phyloP scores from a whole-genome alignment of 345 rosid genomes.

The Psidium guajava region DNA sequence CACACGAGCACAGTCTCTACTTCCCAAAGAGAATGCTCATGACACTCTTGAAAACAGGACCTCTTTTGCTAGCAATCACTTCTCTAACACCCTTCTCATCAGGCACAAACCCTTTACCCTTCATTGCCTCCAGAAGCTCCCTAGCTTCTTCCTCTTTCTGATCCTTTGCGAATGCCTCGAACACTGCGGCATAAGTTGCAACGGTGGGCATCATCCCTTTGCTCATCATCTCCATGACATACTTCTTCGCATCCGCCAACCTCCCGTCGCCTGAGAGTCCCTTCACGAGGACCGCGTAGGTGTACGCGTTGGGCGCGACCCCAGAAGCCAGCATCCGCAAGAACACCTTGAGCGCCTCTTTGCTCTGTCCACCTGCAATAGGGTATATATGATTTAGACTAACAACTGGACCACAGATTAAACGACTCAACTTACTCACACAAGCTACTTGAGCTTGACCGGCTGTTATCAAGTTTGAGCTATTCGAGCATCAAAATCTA shows the following conservation, averaged over 20 bases:
- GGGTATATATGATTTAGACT: background rate
- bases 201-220: conserved; percentile 54
- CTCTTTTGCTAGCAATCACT: conserved; percentile 28
- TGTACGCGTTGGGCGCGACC: conserved; percentile 61
- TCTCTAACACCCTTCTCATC: conserved; percentile 46
- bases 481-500: background rate
- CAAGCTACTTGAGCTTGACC: background rate
- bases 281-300: conserved; percentile 49
- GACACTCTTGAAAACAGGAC: conserved; percentile 25
- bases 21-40: conserved; percentile 39
- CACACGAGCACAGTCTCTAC: background rate
- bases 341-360: conserved; percentile 49
- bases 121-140: conserved; percentile 34
- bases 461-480: background rate
- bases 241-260: conserved; percentile 32
- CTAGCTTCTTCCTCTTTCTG: conserved; percentile 38
- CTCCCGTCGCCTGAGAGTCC: conserved; percentile 38
- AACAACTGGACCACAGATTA: background rate
- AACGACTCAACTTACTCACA: background rate
- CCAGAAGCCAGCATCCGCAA: conserved; percentile 61
- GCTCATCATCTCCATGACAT: conserved; percentile 52
- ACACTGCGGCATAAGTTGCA: conserved; percentile 31
- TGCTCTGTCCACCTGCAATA: conserved; percentile 20
- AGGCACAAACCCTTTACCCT: conserved; percentile 32
- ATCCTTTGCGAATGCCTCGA: conserved; percentile 40